Evolutionary conservation across 2,329 filamentous ascomycete genomes (phyloP), one percentile per base, ranked within the genome.

Genomic region (Ascocoryne sarcoides): DNA sequence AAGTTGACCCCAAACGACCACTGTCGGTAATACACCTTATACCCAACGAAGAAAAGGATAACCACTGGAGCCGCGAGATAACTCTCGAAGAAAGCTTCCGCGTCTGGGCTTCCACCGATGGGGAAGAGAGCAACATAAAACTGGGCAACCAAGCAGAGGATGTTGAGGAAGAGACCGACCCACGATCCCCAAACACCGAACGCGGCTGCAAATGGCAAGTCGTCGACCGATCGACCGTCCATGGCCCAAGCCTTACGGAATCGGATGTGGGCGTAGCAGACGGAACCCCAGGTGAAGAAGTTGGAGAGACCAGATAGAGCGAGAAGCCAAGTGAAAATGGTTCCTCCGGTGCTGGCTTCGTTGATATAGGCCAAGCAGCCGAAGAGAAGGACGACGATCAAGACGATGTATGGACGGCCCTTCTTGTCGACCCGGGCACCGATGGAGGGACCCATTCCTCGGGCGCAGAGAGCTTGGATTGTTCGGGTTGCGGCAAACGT

Each of bases 401-500:
- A 68, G 37, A 71, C 71, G 48, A 68, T 69, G 15, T 78, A 59
- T 5, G 83, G 90, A 4, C 88, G 82, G 32, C 88, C 89, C 44
- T 80, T 75, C 37, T 80, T 79, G 65, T 90, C 89, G 55, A 92
- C 80, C 62, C 89, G 94, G 43, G 76, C 77, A 28, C 94, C 70
- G 50, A 88, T 69, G 44, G 67, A 70, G 9, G 89, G 88, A 0
- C 85, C 88, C 60, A 93, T 87, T 40, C 79, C 75, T 60, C 92
- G 84, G 59, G 95, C 88, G 32, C 88, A 88, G 1, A 95, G 75
- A 9, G 89, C 89, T 32, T 88, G 86, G 4, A 96, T 76, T 3
- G 89, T 95, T 52, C 90, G 82, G 1, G 86, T 92, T 15, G 86
- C 89, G 32, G 87, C 90, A 56, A 94, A 96, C 42, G 95, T 84